These are phyloP conservation scores for Chlorella sorokiniana DNA, from an alignment of 139 green algal species.

Conservation along the genomic window DNA sequence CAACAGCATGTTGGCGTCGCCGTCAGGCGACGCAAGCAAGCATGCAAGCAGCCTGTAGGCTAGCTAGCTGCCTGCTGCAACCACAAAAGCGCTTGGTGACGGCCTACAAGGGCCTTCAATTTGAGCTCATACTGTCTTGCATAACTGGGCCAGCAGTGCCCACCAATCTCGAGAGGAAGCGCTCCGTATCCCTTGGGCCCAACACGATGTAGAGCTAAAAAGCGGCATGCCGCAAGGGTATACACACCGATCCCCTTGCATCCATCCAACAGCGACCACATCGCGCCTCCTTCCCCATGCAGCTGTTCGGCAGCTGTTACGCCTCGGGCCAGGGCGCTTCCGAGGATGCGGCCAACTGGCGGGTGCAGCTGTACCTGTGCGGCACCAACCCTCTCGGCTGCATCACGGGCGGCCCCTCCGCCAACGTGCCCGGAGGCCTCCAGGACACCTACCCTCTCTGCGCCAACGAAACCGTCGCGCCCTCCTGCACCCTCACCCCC, in stretches of 20 bases:
- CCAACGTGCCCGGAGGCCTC: background rate
- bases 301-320: background rate
- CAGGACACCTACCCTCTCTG: background rate
- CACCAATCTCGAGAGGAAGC: too few relatives aligned
- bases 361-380: slow-evolving; percentile 10
- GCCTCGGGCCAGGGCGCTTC: background rate
- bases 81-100: too few relatives aligned
- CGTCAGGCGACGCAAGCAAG: too few relatives aligned
- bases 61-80: too few relatives aligned
- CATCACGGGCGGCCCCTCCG: background rate
- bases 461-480: background rate
- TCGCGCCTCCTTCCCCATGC: background rate
- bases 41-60: too few relatives aligned
- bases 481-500: background rate
- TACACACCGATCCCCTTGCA: background rate
- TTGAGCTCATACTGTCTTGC: too few relatives aligned
- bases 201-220: too few relatives aligned
- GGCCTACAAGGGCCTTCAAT: too few relatives aligned
- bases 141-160: too few relatives aligned
- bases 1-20: too few relatives aligned
- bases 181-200: too few relatives aligned
- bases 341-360: background rate
- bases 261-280: too few relatives aligned
- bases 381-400: background rate
- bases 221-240: background rate